Evolutionary conservation across 2,329 filamentous ascomycete genomes (phyloP).

Genomic region (Diaporthe capsici): DNA sequence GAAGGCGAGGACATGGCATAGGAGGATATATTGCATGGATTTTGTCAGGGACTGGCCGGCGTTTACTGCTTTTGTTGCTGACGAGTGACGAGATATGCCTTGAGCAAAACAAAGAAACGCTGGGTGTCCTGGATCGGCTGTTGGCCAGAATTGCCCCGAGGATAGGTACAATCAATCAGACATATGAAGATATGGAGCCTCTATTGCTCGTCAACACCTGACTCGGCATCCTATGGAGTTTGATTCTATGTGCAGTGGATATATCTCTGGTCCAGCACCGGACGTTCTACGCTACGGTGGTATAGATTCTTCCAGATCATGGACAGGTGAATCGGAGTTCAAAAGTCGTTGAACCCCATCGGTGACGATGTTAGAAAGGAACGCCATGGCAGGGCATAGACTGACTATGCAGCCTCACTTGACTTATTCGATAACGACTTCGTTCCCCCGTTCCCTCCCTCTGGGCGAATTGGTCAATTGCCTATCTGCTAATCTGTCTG

Average conservation of each 20-base stretch:
- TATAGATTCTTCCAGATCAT: background rate
- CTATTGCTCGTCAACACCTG: conserved; percentile 22
- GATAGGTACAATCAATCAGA: conserved; percentile 31
- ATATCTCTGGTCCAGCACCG: background rate
- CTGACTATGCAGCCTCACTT: background rate
- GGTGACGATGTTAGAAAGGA: background rate
- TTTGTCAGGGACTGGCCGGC: conserved; percentile 38
- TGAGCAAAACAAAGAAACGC: conserved; percentile 28
- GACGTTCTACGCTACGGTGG: background rate
- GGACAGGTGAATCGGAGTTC: background rate
- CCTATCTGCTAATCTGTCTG: background rate
- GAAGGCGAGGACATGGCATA: conserved; percentile 28
- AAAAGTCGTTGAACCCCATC: background rate
- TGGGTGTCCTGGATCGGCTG: conserved; percentile 36
- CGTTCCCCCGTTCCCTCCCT: background rate
- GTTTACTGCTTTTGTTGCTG: conserved; percentile 43
- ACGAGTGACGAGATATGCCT: conserved; percentile 34
- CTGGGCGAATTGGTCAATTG: background rate
- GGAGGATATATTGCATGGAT: conserved; percentile 40
- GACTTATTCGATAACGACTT: background rate
- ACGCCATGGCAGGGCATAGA: background rate
- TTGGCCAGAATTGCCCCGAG: conserved; percentile 33
- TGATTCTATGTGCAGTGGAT: background rate
- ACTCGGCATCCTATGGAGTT: background rate
- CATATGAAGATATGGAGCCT: conserved; percentile 34